A percentile compares a stretch with the other conserved stretches of the same genome.
phyloP scores from a whole-genome alignment of 306 rosid genomes.

The Castanea mollissima region DNA sequence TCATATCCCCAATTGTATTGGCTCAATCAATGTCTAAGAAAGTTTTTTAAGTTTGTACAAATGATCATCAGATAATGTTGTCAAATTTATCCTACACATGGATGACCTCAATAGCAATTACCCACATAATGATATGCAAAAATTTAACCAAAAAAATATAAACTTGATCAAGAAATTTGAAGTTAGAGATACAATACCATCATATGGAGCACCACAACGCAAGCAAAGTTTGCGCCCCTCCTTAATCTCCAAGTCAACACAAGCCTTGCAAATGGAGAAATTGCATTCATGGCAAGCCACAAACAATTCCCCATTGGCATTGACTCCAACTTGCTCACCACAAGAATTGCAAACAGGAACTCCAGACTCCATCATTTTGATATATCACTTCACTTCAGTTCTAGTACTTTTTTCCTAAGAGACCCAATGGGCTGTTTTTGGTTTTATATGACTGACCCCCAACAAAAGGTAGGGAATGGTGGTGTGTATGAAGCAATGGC shows the following conservation, averaged over 20 bases:
- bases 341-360: slow-evolving; percentile 76
- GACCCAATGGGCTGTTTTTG: background rate
- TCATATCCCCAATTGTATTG: too few species aligned
- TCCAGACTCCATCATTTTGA: slow-evolving; percentile 79
- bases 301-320: slow-evolving; percentile 67
- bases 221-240: slow-evolving; percentile 80
- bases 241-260: slow-evolving; percentile 63
- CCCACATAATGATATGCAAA: background rate
- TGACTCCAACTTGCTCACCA: slow-evolving; percentile 58
- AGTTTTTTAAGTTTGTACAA: too few species aligned
- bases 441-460: too few species aligned
- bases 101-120: too few species aligned
- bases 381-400: background rate
- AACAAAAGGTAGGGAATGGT: slow-evolving; percentile 15
- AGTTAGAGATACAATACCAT: slow-evolving; percentile 32
- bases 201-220: slow-evolving; percentile 75
- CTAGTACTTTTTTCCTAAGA: slow-evolving; percentile 7
- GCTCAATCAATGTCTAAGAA: too few species aligned
- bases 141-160: background rate
- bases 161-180: background rate
- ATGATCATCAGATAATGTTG: too few species aligned
- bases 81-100: too few species aligned
- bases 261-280: slow-evolving; percentile 77
- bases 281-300: slow-evolving; percentile 86
- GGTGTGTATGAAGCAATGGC: slow-evolving; percentile 8